Base-by-base conservation (phyloP, 2,329 filamentous ascomycete genomes). In the Penicillium freii region DNA sequence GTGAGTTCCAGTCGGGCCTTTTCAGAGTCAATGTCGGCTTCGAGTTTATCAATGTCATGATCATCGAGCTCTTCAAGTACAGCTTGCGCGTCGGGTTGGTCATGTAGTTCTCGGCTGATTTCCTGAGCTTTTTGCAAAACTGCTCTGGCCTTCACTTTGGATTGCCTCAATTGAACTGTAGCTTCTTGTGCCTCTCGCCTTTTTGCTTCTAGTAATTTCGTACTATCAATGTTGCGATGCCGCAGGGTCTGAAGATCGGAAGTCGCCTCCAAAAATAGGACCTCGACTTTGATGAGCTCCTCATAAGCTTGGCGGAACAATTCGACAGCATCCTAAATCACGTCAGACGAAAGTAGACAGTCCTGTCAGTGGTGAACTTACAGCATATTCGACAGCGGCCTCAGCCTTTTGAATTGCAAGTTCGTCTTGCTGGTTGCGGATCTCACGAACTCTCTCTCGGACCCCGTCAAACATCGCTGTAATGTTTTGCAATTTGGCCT, bases 1-100 rank as follows among this genome's bases (percentile, higher is more conserved):
- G 94, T 89, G 61, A 94, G 83, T 58, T 92, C 89, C 3, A 97
- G 83, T 59, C 89, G 88, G 25, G 88, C 87, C 60, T 84, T 81
- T 70, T 92, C 88, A 0, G 87, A 86, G 23, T 86, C 81, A 49
- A 97, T 89, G 59, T 95, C 88, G 10, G 84, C 80, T 29, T 90
- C 83, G 7, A 97, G 78, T 3, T 87, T 82, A 47, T 89, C 86
- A 0, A 83, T 67, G 1, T 80, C 82, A 69, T 84, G 84, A 4
- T 76, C 78, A 1, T 78, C 75, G 13, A 86, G 69, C 1, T 74
- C 72, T 1, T 70, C 71, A 49, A 84, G 75, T 21, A 75, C 62
- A 17, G 79, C 71, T 44, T 58, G 29, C 7, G 72, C 59, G 23
- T 72, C 68, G 23, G 70, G 62, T 38, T 71, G 62, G 1, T 52